Percentiles rank a stretch among this genome's conserved stretches.
Conservation (phyloP, 2,329 filamentous ascomycete genomes). For the Aureobasidium uvarum region DNA sequence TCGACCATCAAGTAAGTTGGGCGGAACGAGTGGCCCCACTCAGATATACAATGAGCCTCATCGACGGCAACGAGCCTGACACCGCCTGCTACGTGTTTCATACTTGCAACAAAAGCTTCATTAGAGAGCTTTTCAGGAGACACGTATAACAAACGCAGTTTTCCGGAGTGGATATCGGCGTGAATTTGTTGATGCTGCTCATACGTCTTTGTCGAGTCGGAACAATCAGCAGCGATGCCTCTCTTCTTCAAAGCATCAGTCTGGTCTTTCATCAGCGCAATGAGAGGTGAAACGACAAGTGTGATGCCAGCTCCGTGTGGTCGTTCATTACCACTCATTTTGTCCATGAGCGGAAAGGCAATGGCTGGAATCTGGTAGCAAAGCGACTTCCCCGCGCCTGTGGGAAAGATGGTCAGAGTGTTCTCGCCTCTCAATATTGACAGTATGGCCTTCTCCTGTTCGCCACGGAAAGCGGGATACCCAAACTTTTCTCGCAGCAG, state of each 20-base stretch:
- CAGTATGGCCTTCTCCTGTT: constrained; percentile 49
- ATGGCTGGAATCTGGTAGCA: constrained; percentile 48
- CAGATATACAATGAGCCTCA: constrained; percentile 60
- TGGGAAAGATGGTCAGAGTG: constrained; percentile 47
- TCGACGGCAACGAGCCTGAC: constrained; percentile 58
- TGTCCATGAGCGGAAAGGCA: constrained; percentile 45
- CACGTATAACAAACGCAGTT: constrained; percentile 55
- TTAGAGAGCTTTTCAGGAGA: constrained; percentile 62
- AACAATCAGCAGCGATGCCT: constrained; percentile 53
- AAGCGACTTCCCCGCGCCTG: constrained; percentile 46
- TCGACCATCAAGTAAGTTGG: constrained; percentile 57
- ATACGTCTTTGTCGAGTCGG: constrained; percentile 56
- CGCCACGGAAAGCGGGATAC: constrained; percentile 45
- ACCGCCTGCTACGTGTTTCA: constrained; percentile 56
- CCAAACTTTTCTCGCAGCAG: constrained; percentile 46
- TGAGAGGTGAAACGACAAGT: constrained; percentile 57
- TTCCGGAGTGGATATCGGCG: constrained; percentile 49
- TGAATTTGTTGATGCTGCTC: constrained; percentile 44
- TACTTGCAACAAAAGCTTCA: constrained; percentile 57
- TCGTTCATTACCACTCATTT: constrained; percentile 38
- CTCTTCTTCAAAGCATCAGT: constrained; percentile 54
- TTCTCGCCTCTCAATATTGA: constrained; percentile 46
- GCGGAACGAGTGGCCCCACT: constrained; percentile 52
- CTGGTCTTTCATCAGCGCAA: constrained; percentile 62
- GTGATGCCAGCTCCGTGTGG: constrained; percentile 50